These are phyloP conservation scores for Coemansia sp. DNA, from an alignment of 192 early-diverging fungal genomes.

Conservation along the genomic window DNA sequence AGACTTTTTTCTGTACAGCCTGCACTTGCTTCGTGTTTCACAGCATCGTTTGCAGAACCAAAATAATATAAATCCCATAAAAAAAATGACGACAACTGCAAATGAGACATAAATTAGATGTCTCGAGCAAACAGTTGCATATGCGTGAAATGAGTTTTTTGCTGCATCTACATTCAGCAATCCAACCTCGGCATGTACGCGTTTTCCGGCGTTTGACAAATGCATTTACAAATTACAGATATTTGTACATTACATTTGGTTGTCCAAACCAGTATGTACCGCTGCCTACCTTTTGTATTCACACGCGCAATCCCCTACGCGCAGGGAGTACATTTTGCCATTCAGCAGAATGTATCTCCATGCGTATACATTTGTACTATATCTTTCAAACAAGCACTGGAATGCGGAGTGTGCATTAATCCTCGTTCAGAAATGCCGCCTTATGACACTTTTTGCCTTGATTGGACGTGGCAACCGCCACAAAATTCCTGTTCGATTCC, in stretches of 20 bases:
- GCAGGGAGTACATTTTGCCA: not conserved
- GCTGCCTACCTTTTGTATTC: not conserved
- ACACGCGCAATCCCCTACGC: not conserved
- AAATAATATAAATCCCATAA: not conserved
- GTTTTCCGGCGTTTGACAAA: not conserved
- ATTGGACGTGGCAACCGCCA: not conserved
- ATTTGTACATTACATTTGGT: not conserved
- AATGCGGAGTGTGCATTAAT: constrained; percentile 1
- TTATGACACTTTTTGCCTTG: not conserved
- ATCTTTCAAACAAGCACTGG: not conserved
- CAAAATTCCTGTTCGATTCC: not conserved
- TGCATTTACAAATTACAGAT: not conserved
- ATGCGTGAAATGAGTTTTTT: not conserved
- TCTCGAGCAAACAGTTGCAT: not conserved
- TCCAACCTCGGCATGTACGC: not conserved
- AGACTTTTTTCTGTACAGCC: constrained; percentile 17
- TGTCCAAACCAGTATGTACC: not conserved
- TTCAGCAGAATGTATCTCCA: not conserved
- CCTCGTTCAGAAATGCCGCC: not conserved
- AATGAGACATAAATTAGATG: not conserved
- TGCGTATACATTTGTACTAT: not conserved
- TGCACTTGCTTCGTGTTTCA: constrained; percentile 3
- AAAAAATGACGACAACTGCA: not conserved
- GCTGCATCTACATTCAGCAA: not conserved
- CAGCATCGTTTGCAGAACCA: not conserved